Base-by-base conservation (phyloP, 148 eudicot species). In the Cornus kousa region DNA sequence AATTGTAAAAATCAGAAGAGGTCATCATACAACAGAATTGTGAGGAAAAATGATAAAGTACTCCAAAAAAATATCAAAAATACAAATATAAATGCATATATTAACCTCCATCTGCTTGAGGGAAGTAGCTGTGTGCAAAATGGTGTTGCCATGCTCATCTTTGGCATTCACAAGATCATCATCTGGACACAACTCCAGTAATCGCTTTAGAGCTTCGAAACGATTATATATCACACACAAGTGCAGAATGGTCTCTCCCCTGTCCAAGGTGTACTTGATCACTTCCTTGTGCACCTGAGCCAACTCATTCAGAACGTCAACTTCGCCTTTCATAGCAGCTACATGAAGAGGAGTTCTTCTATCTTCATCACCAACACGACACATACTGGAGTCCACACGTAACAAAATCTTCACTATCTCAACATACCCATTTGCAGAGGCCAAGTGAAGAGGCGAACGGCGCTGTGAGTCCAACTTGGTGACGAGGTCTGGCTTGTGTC, bases 301-400 rank as follows among this genome's bases (percentile, higher is more conserved):
- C 72, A 81, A 4, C 72, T 76, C 76, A 0, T 16, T 8, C 66
- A 77, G 55, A 0, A 74, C 77, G 37, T 50, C 74, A 60, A 31
- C 28, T 24, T 50, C 70, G 6, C 81, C 81, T 48, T 82, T 82
- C 28, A 82, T 78, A 5, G 62, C 78, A 16, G 84, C 84, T 31
- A 77, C 4, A 60, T 77, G 84, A 24, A 82, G 64, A n/a, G 84
- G 68, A 22, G 59, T 77, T 46, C 73, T 67, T 31, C 81, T 70
- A 7, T 82, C 78, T 32, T 31, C 14, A 14, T 78, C 70, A 10
- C 70, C 13, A 7, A 59, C 67, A 17, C 66, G 14, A 67, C 80
- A 65, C 67, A 81, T 32, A 2, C 67, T 68, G 11, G 57, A 2
- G 19, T n/a, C 72, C 13, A 23, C 76, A 10, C 22, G 0, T 3